Conservation (phyloP, 202 grass and related monocot species). For the Carex arenaria region DNA sequence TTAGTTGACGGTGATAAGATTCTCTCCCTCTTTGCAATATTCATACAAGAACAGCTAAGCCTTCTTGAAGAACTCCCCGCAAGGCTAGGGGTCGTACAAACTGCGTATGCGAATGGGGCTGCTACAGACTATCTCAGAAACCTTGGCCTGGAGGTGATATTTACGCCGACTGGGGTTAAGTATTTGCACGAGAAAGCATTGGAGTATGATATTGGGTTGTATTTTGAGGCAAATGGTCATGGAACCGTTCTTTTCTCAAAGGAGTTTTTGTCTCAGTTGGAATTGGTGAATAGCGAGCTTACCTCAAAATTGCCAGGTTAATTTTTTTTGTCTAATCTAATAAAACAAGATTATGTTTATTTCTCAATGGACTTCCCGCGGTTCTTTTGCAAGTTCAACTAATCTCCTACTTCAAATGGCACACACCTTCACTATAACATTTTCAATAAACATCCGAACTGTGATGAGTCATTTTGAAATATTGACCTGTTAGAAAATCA, state of each 20-base stretch:
- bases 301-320: conserved; percentile 38
- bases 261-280: conserved; percentile 43
- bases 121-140: conserved; percentile 60
- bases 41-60: too few species aligned
- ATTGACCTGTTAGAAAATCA: neutral
- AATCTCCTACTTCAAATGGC: neutral
- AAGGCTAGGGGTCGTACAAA: conserved; percentile 71
- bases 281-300: conserved; percentile 33
- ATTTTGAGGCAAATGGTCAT: conserved; percentile 96
- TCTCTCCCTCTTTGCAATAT: too few species aligned
- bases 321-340: neutral
- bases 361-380: neutral
- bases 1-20: too few species aligned
- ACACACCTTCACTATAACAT: neutral
- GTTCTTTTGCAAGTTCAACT: neutral
- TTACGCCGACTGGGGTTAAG: conserved; percentile 90
- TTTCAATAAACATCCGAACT: neutral
- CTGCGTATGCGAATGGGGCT: conserved; percentile 92
- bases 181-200: conserved; percentile 87
- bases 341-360: neutral
- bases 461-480: neutral
- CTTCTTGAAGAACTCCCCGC: conserved; percentile 38
- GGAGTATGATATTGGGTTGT: conserved; percentile 80
- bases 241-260: conserved; percentile 70
- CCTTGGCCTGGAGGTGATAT: conserved; percentile 69